Evolutionary conservation across 2,329 filamentous ascomycete genomes (phyloP).

Genomic region (Alternaria sp.): DNA sequence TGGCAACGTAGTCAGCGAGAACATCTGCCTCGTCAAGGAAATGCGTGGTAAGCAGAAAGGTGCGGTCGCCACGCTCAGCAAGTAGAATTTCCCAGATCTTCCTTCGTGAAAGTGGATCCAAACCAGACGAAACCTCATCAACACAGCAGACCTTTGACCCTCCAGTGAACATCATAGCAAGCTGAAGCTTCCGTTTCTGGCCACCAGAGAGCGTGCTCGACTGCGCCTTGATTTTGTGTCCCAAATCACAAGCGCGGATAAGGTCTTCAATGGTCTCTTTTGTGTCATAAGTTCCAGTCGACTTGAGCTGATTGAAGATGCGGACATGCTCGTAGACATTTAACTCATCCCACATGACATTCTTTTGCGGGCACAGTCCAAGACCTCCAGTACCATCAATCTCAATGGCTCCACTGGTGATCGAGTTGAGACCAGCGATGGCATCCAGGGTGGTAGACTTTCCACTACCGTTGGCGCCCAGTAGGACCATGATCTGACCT

Average conservation of each 20-base stretch:
- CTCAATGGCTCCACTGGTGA: constrained; percentile 78
- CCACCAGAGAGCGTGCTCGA: constrained; percentile 86
- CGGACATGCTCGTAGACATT: constrained; percentile 85
- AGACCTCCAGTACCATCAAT: constrained; percentile 82
- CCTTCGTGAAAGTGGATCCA: constrained; percentile 84
- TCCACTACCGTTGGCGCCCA: constrained; percentile 89
- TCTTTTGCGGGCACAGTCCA: constrained; percentile 90
- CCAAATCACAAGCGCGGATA: constrained; percentile 76
- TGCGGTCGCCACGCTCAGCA: constrained; percentile 81
- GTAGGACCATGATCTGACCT: constrained; percentile 84
- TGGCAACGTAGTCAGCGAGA: constrained; percentile 86
- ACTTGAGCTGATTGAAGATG: constrained; percentile 86
- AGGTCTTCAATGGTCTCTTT: constrained; percentile 69
- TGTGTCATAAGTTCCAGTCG: constrained; percentile 60
- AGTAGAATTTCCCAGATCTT: constrained; percentile 96
- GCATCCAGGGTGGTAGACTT: constrained; percentile 91
- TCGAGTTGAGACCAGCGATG: constrained; percentile 81
- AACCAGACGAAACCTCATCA: constrained; percentile 88
- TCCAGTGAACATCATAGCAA: constrained; percentile 95
- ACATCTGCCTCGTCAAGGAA: constrained; percentile 94
- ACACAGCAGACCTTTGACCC: constrained; percentile 88
- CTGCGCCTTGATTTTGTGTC: constrained; percentile 74
- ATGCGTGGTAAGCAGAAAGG: constrained; percentile 89
- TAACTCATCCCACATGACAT: constrained; percentile 90
- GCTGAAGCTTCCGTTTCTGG: constrained; percentile 89